Conservation (phyloP, 352 stramenopile genomes). For the Pythium volutum region DNA sequence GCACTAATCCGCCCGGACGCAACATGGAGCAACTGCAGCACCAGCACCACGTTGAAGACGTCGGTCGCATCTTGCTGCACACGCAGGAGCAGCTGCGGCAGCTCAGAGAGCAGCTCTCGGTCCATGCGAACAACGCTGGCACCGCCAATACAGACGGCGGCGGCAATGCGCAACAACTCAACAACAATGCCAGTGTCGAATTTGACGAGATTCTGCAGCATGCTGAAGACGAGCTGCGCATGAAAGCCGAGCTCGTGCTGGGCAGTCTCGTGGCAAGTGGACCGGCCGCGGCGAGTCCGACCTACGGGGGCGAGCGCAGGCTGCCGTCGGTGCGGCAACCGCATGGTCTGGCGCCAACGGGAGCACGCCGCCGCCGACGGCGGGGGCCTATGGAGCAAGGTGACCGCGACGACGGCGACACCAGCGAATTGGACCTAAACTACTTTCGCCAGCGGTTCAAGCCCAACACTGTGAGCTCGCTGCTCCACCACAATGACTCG, state of each 20-base stretch:
- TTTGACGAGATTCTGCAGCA: constrained; percentile 71
- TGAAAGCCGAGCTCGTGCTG: constrained; percentile 80
- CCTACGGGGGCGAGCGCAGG: constrained; percentile 8
- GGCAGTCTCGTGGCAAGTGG: constrained; percentile 52
- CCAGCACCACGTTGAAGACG: constrained; percentile 80
- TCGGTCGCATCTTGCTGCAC: constrained; percentile 75
- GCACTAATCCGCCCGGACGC: background rate
- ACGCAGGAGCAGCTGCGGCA: constrained; percentile 76
- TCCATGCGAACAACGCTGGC: background rate
- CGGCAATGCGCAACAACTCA: background rate
- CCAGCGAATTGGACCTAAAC: constrained; percentile 15
- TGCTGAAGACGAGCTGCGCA: constrained; percentile 63
- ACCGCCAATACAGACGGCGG: constrained; percentile 17
- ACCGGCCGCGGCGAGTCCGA: constrained; percentile 29
- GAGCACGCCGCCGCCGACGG: background rate
- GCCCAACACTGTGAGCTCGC: constrained; percentile 1
- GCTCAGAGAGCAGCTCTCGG: constrained; percentile 68
- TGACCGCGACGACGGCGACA: background rate
- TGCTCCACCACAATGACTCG: background rate
- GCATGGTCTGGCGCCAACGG: background rate
- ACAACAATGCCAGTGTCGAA: constrained; percentile 34
- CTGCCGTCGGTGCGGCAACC: constrained; percentile 16
- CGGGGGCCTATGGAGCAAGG: background rate
- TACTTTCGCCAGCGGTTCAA: constrained; percentile 25
- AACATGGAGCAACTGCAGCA: constrained; percentile 75